A percentile compares a stretch with the other conserved stretches of the same genome.
Conservation (phyloP, 805 yeast genomes). For the Candida dajiaensis region DNA sequence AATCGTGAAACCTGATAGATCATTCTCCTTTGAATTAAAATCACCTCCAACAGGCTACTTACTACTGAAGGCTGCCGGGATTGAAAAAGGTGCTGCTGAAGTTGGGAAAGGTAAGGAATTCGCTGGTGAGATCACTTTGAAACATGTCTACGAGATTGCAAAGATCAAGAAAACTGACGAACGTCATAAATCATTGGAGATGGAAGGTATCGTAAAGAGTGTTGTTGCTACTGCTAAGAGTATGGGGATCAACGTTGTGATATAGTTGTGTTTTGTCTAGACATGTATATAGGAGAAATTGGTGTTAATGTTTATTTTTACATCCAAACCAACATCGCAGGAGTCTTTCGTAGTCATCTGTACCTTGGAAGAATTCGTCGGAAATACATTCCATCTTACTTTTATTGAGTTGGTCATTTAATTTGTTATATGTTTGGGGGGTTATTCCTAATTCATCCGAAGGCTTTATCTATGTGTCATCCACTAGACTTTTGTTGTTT, state of each 20-base stretch:
- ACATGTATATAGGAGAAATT: not conserved
- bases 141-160: slow-evolving; percentile 93
- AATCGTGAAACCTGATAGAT: slow-evolving; percentile 86
- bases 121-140: slow-evolving; percentile 68
- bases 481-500: not conserved
- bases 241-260: slow-evolving; percentile 79
- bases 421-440: too few species aligned
- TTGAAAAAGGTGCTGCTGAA: slow-evolving; percentile 71
- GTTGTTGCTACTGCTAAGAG: slow-evolving; percentile 85
- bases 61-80: slow-evolving; percentile 72
- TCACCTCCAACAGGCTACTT: slow-evolving; percentile 91
- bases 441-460: not conserved
- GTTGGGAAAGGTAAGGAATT: slow-evolving; percentile 45
- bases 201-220: slow-evolving; percentile 75
- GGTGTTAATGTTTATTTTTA: not conserved
- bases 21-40: slow-evolving; percentile 79
- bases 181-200: slow-evolving; percentile 61
- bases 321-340: not conserved
- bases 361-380: too few species aligned
- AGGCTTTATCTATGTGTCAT: not conserved
- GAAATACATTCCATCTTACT: too few species aligned
- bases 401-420: too few species aligned
- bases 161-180: slow-evolving; percentile 86
- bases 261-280: slow-evolving; percentile 30
- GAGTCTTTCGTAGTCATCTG: too few species aligned